phyloP scores from a whole-genome alignment of 768 basidiomycete genomes.

The Suillus placidus region DNA sequence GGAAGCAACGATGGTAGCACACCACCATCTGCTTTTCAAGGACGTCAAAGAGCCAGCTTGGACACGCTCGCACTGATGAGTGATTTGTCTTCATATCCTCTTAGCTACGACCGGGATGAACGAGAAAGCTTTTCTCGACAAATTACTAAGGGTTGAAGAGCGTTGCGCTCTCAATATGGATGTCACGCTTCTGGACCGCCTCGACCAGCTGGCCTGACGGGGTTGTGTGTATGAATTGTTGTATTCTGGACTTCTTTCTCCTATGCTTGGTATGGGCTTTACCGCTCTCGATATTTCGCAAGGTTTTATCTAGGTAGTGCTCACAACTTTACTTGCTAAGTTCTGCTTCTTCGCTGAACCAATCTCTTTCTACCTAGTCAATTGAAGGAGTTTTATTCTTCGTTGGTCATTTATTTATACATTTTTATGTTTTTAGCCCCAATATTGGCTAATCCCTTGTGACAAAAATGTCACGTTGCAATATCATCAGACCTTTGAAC shows the following conservation, averaged over 20 bases:
- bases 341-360: slow-evolving; percentile 11
- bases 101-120: slow-evolving; percentile 62
- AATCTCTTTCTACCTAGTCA: slow-evolving; percentile 9
- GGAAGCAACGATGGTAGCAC: slow-evolving; percentile 43
- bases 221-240: slow-evolving; percentile 31
- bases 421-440: slow-evolving; percentile 10
- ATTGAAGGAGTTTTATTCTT: slow-evolving; percentile 10
- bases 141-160: slow-evolving; percentile 28
- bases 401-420: slow-evolving; percentile 22
- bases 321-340: slow-evolving; percentile 9
- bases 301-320: slow-evolving; percentile 6
- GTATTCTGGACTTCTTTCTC: slow-evolving; percentile 24
- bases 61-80: slow-evolving; percentile 84
- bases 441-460: slow-evolving; percentile 6
- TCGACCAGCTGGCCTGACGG: slow-evolving; percentile 33
- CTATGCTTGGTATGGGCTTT: slow-evolving; percentile 20
- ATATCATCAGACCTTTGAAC: slow-evolving; percentile 2
- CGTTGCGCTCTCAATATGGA: slow-evolving; percentile 5
- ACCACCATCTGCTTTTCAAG: slow-evolving; percentile 40
- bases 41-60: slow-evolving; percentile 74
- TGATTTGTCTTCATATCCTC: slow-evolving; percentile 82
- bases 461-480: slow-evolving; percentile 1
- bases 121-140: slow-evolving; percentile 26
- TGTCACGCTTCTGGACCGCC: slow-evolving; percentile 14
- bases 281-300: slow-evolving; percentile 8